Base-by-base conservation (phyloP, 2,329 filamentous ascomycete species). In the Fusarium sp. region DNA sequence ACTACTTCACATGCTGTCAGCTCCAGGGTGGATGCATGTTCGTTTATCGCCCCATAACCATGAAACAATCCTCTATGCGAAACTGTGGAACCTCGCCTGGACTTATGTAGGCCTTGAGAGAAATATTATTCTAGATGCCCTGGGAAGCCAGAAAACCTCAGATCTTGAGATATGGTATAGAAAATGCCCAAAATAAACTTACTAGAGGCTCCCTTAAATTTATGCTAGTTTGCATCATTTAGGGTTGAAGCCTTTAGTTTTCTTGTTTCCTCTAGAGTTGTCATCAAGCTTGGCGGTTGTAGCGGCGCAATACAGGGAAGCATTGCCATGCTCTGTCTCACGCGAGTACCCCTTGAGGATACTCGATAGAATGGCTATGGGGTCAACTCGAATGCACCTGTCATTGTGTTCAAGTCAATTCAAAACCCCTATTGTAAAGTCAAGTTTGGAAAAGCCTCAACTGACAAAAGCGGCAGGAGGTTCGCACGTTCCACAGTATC, bases 61-160 rank as follows among this genome's bases (percentile, higher is more conserved):
- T 44, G 56, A 63, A 68, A 68, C 64, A 55, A 44, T 31, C 33
- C 50, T 26, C 45, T 61, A 38, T 39, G 30, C n/a, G n/a, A 51
- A 47, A 67, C 64, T 28, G 48, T 39, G n/a, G 53, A 48, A 61
- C 36, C 42, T 36, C 16, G 20, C 24, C 20, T 24, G 16, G 24
- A 35, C 20, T 36, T 42, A 10, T 28, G 10, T 48, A 48, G 45
- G 44, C 15, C 5, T 31, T 47, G 20, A 30, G 45, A 54, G 14
- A 24, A 20, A 20, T 35, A 51, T 26, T 24, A 24, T 33, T 24
- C 11, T n/a, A 33, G 16, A 26, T 35, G 48, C n/a, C n/a, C 7
- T 20, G 30, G 30, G 30, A 51, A 35, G 30, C 18, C n/a, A 35
- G 30, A 26, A 51, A 51, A 35, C 30, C 18, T 15, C 16, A 12